phyloP scores from a whole-genome alignment of 2,329 filamentous ascomycete species.

The Hymenotorrendiella dingleyae region DNA sequence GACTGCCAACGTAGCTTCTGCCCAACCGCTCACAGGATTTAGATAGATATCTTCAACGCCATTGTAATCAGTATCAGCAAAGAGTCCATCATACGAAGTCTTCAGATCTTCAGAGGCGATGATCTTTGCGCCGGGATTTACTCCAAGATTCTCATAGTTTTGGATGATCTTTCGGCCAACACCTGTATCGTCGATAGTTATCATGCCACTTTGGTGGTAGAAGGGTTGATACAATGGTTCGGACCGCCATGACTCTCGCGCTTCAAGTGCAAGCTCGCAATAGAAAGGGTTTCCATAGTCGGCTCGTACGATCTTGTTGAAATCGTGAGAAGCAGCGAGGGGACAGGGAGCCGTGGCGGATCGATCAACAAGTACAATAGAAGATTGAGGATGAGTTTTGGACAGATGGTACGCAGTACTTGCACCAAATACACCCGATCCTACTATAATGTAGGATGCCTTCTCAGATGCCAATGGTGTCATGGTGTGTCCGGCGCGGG shows the following conservation, averaged over 20 bases:
- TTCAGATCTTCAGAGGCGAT: conserved; percentile 38
- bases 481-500: not conserved
- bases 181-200: conserved; percentile 39
- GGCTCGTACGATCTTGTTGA: conserved; percentile 54
- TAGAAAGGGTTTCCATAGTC: conserved; percentile 52
- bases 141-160: conserved; percentile 37
- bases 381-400: conserved; percentile 32
- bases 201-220: conserved; percentile 46
- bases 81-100: conserved; percentile 36
- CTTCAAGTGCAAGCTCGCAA: conserved; percentile 41
- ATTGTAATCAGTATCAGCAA: conserved; percentile 32
- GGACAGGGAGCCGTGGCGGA: conserved; percentile 31
- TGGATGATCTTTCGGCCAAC: conserved; percentile 40
- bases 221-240: conserved; percentile 40
- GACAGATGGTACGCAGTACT: conserved; percentile 45
- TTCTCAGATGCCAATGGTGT: not conserved
- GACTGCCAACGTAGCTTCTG: conserved; percentile 42
- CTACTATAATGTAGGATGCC: conserved; percentile 38
- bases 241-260: conserved; percentile 44
- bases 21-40: conserved; percentile 48
- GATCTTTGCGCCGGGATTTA: conserved; percentile 34
- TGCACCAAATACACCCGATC: conserved; percentile 46
- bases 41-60: conserved; percentile 39
- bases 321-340: conserved; percentile 49
- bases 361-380: conserved; percentile 40